Base-by-base conservation (phyloP, 306 rosid genomes). In the Cyamopsis tetragonoloba region DNA sequence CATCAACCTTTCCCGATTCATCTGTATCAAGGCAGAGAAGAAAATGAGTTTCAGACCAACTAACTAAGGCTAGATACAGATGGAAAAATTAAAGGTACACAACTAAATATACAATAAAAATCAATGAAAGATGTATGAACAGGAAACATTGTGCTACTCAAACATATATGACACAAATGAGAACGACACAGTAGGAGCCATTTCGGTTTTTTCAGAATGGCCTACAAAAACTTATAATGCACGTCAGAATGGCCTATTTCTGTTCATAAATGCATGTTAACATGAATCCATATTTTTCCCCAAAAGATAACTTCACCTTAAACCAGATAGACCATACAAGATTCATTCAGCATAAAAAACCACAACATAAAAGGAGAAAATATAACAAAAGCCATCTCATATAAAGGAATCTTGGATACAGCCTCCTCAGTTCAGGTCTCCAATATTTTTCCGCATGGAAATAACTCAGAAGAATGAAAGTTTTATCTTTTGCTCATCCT, bases 391-490 rank as follows among this genome's bases (percentile, higher is more conserved):
- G 0, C 24, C 1, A 12, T 15, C 2, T 27, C 18, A 46, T 34
- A 13, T 3, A 18, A n/a, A n/a, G n/a, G 1, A 27, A 34, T 12
- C 13, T 37, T 15, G 4, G 0, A 31, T 11, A 37, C 15, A 56
- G 82, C 87, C 91, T 86, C 93, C 86, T 89, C 93, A 89, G 93
- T 80, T 89, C 91, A 89, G 96, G 89, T 87, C 96, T 87, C 91
- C 86, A 85, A 74, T 31, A 61, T 0, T 66, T 77, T 80, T 85
- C 96, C 77, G 67, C 96, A 85, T 5, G 65, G 69, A 38, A 42
- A 17, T 31, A 73, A 30, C 78, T 87, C 85, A 68, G 87, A 78
- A 84, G 87, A 84, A 87, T 85, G 82, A 82, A 76, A 78, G 85
- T 85, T 26, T 62, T 9, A n/a, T 0, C 22, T 58, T 27, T 23